phyloP scores from a whole-genome alignment of 2,329 filamentous ascomycete species.

The Eurotiales sp. region DNA sequence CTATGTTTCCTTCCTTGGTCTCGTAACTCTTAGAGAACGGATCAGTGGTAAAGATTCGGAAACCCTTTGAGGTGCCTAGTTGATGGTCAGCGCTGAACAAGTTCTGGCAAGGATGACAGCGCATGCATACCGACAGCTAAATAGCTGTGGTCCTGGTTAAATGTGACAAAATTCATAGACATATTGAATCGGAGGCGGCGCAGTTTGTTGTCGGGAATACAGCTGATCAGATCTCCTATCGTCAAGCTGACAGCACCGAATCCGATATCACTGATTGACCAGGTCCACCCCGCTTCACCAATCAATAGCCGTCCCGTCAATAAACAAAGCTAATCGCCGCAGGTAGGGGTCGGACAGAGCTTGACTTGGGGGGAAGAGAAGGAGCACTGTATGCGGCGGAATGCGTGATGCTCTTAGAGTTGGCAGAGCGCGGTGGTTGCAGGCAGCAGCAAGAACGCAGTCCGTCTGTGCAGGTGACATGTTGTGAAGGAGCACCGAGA shows the following conservation, averaged over 20 bases:
- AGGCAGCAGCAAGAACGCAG: neutral
- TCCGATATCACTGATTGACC: slow-evolving; percentile 1
- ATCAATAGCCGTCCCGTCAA: slow-evolving; percentile 13
- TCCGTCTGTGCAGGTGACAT: slow-evolving; percentile 13
- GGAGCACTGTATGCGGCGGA: neutral
- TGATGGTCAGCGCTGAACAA: slow-evolving; percentile 7
- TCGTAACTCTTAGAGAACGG: slow-evolving; percentile 94
- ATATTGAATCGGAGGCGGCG: slow-evolving; percentile 42
- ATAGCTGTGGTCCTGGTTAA: slow-evolving; percentile 98
- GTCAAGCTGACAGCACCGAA: neutral
- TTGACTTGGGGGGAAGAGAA: neutral
- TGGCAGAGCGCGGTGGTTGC: neutral
- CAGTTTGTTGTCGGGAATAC: neutral
- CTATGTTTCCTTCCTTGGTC: slow-evolving; percentile 90
- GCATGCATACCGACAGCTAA: slow-evolving; percentile 75
- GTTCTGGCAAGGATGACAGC: neutral
- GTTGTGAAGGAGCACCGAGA: too few species aligned
- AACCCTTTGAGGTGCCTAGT: slow-evolving; percentile 83
- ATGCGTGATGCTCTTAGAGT: neutral
- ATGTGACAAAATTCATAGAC: slow-evolving; percentile 95
- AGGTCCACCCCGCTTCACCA: slow-evolving; percentile 17
- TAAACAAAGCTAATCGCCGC: neutral
- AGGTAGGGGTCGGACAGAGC: neutral
- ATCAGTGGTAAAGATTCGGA: slow-evolving; percentile 94
- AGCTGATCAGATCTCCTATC: neutral